Evolutionary conservation across 805 yeast genomes (phyloP).

Genomic region (Cyberlindnera petersonii): DNA sequence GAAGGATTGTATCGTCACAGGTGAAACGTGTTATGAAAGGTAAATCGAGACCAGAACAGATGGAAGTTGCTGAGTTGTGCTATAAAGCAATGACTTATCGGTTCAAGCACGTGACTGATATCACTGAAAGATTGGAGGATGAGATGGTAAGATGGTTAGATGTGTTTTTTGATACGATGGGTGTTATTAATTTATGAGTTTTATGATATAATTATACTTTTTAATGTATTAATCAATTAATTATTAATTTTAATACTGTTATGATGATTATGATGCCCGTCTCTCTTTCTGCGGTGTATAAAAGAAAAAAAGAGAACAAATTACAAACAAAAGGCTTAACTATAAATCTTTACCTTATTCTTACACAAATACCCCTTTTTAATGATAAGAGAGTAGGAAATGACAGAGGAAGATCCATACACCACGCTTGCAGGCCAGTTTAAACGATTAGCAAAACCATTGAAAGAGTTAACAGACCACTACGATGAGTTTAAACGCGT

Average conservation of each 20-base stretch:
- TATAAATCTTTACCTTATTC: too few relatives aligned
- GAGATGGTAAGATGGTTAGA: slow-evolving; percentile 23
- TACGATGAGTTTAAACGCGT: slow-evolving; percentile 8
- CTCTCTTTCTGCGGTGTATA: too few relatives aligned
- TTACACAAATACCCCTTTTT: too few relatives aligned
- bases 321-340: too few relatives aligned
- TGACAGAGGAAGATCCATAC: slow-evolving; percentile 12
- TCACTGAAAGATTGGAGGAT: slow-evolving; percentile 6
- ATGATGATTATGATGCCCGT: too few relatives aligned
- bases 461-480: slow-evolving; percentile 10
- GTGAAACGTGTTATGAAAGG: slow-evolving; percentile 16
- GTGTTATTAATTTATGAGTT: background rate
- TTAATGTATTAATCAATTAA: background rate
- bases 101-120: slow-evolving; percentile 14
- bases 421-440: slow-evolving; percentile 11
- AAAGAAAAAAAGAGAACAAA: too few relatives aligned
- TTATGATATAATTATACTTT: slow-evolving; percentile 1
- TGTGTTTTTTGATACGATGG: slow-evolving; percentile 15
- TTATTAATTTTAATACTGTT: background rate
- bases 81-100: slow-evolving; percentile 22
- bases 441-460: slow-evolving; percentile 8
- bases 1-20: slow-evolving; percentile 16
- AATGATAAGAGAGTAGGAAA: too few relatives aligned
- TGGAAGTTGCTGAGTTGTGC: slow-evolving; percentile 26
- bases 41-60: slow-evolving; percentile 15